A percentile compares a stretch with the other conserved stretches of the same genome.
Conservation (phyloP, 768 basidiomycete species). For the Amanita muscaria region DNA sequence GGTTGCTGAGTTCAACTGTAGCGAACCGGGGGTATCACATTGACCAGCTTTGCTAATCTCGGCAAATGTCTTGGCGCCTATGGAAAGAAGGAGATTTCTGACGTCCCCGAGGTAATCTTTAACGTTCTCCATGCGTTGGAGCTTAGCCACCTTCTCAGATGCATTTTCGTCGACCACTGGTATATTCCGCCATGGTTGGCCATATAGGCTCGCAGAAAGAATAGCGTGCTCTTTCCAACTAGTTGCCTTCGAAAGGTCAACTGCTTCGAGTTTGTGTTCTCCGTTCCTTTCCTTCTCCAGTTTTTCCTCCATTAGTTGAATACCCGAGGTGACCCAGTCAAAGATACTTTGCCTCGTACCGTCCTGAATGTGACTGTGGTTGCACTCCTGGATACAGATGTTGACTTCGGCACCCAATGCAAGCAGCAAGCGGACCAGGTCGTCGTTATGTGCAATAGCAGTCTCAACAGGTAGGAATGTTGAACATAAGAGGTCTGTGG, state of each 20-base stretch:
- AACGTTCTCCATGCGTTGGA: not conserved
- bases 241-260: not conserved
- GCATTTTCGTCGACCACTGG: not conserved
- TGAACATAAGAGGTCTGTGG: not conserved
- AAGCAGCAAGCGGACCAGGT: not conserved
- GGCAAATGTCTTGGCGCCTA: constrained; percentile 3
- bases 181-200: not conserved
- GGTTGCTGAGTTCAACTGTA: too few species aligned
- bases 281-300: not conserved
- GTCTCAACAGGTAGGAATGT: not conserved
- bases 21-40: not conserved
- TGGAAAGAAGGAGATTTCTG: not conserved
- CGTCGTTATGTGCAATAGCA: not conserved
- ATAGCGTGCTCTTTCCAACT: constrained; percentile 7
- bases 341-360: not conserved
- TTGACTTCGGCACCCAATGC: constrained; percentile 5
- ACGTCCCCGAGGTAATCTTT: constrained; percentile 2
- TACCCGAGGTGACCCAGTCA: constrained; percentile 3
- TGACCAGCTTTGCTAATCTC: not conserved
- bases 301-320: not conserved
- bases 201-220: not conserved
- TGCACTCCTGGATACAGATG: not conserved
- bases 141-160: not conserved
- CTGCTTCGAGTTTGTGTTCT: too few species aligned
- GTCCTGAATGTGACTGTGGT: not conserved